These are phyloP conservation scores for Tolypocladium album DNA, from an alignment of 2,329 filamentous ascomycete species.

Conservation along the genomic window DNA sequence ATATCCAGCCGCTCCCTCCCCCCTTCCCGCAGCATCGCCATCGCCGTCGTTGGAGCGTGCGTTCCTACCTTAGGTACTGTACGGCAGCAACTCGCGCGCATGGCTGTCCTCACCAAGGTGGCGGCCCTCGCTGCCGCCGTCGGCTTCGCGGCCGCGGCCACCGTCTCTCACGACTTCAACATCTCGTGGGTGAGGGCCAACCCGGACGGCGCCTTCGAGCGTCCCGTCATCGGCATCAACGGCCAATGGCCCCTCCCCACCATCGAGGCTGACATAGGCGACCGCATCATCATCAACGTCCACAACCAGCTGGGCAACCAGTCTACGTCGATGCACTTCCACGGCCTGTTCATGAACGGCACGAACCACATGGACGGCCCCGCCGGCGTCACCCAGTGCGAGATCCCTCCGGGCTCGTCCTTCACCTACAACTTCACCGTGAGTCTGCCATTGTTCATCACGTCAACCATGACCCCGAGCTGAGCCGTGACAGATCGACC, in stretches of 20 bases:
- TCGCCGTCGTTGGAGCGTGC: too few relatives aligned
- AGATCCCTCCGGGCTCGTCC: conserved; percentile 50
- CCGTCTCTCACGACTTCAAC: conserved; percentile 53
- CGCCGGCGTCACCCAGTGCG: conserved; percentile 53
- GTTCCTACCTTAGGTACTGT: too few relatives aligned
- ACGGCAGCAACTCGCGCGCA: background rate
- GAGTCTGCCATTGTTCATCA: conserved; percentile 6
- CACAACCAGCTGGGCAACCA: conserved; percentile 52
- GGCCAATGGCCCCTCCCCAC: conserved; percentile 62
- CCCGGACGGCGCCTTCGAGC: conserved; percentile 55
- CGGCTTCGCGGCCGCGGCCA: conserved; percentile 21
- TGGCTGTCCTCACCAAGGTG: conserved; percentile 7
- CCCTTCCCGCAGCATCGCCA: too few relatives aligned
- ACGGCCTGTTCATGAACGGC: conserved; percentile 60
- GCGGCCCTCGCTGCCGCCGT: conserved; percentile 8
- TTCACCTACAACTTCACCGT: conserved; percentile 64
- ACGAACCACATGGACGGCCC: conserved; percentile 64
- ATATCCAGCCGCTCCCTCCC: too few relatives aligned
- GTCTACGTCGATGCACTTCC: conserved; percentile 55
- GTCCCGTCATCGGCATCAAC: conserved; percentile 69
- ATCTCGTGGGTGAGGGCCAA: conserved; percentile 62
- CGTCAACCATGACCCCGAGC: background rate
- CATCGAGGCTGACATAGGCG: conserved; percentile 52
- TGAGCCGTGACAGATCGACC: conserved; percentile 34
- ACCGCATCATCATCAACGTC: conserved; percentile 47